Percentiles rank a stretch among this genome's conserved stretches.
Conservation (phyloP, 139 green algal species). For the Pycnococcus provasolii region DNA sequence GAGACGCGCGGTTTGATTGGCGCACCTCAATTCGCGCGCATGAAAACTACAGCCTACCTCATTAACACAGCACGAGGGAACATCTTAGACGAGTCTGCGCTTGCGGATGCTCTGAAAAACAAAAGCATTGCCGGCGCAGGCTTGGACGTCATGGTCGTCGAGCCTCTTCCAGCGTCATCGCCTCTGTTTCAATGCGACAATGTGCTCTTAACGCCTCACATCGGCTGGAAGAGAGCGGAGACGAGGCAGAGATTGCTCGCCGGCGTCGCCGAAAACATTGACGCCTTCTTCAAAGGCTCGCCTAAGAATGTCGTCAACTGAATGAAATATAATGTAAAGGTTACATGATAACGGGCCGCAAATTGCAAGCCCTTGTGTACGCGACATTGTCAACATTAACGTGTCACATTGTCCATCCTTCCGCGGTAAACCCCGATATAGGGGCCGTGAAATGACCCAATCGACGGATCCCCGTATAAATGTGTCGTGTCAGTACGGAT, state of each 20-base stretch:
- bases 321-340: constrained; percentile 2
- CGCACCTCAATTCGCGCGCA: constrained; percentile 1
- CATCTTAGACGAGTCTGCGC: constrained; percentile 19
- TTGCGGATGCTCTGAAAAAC: constrained; percentile 14
- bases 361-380: too few relatives aligned
- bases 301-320: constrained; percentile 28
- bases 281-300: constrained; percentile 11
- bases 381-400: too few relatives aligned
- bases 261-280: constrained; percentile 25
- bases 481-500: too few relatives aligned
- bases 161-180: constrained; percentile 19
- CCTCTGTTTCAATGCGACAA: constrained; percentile 16
- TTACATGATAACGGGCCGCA: background rate
- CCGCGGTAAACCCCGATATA: too few relatives aligned
- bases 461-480: too few relatives aligned
- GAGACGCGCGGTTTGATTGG: constrained; percentile 24
- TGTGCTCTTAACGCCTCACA: constrained; percentile 30
- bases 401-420: too few relatives aligned
- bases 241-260: constrained; percentile 31
- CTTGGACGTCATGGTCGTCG: constrained; percentile 28
- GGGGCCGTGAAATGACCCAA: too few relatives aligned
- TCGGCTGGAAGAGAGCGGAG: constrained; percentile 34
- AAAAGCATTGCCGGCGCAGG: constrained; percentile 28
- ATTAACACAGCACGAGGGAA: constrained; percentile 32
- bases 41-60: constrained; percentile 29